Conservation (phyloP, 768 basidiomycete genomes). For the Rhizopogon vinicolor region DNA sequence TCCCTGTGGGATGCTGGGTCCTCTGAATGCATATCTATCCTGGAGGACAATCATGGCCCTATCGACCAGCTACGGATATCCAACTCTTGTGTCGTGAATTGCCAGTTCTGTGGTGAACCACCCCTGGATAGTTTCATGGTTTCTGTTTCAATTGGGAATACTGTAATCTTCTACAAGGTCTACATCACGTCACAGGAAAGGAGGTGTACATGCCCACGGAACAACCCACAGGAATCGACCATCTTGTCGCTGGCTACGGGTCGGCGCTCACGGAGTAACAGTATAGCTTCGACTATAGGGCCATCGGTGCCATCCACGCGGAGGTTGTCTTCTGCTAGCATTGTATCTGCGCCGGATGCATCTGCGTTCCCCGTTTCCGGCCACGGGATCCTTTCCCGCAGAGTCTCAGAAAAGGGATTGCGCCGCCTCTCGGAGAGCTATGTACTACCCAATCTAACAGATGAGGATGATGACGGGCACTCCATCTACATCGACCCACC, state of each 20-base stretch:
- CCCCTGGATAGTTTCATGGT: slow-evolving; percentile 62
- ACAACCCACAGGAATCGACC: slow-evolving; percentile 39
- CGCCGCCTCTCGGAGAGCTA: slow-evolving; percentile 45
- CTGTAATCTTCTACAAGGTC: slow-evolving; percentile 62
- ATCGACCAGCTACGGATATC: slow-evolving; percentile 60
- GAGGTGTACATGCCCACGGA: slow-evolving; percentile 62
- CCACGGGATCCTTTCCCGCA: slow-evolving; percentile 72
- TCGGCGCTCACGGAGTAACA: slow-evolving; percentile 60
- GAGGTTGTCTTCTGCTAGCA: slow-evolving; percentile 38
- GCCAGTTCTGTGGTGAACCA: slow-evolving; percentile 67
- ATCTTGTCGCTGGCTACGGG: slow-evolving; percentile 42
- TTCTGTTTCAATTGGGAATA: slow-evolving; percentile 60
- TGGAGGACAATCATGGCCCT: slow-evolving; percentile 56
- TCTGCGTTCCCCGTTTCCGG: slow-evolving; percentile 74
- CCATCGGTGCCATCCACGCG: slow-evolving; percentile 42
- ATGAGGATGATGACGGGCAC: slow-evolving; percentile 23
- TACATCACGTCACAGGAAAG: slow-evolving; percentile 53
- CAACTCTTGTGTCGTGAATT: slow-evolving; percentile 49
- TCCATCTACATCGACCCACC: slow-evolving; percentile 29
- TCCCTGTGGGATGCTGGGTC: slow-evolving; percentile 76
- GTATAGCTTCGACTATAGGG: slow-evolving; percentile 36
- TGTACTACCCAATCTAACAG: slow-evolving; percentile 33
- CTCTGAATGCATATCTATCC: slow-evolving; percentile 54
- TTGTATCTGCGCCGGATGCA: slow-evolving; percentile 35
- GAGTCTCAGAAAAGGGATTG: slow-evolving; percentile 65